Conservation (phyloP, 2,329 filamentous ascomycete species). For the Colletotrichum chlorophyti region DNA sequence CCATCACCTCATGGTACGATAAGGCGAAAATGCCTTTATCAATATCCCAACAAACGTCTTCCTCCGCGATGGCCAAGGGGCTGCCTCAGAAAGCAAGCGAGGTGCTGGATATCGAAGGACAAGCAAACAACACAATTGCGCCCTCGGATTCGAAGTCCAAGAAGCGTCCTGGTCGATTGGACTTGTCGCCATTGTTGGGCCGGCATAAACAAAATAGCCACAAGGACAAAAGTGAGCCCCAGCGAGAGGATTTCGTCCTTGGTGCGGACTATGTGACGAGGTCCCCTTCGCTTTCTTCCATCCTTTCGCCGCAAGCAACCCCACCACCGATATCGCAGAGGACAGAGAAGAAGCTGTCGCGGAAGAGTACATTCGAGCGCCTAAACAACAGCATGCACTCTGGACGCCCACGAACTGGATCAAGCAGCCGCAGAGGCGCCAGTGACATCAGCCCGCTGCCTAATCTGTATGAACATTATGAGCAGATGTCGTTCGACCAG, state of each 20-base stretch:
- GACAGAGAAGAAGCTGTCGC: slow-evolving; percentile 39
- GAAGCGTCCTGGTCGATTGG: slow-evolving; percentile 56
- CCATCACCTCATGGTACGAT: slow-evolving; percentile 64
- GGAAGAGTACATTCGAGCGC: slow-evolving; percentile 43
- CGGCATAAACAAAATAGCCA: slow-evolving; percentile 35
- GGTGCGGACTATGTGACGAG: slow-evolving; percentile 45
- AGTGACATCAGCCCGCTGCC: slow-evolving; percentile 46
- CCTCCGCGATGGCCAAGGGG: slow-evolving; percentile 64
- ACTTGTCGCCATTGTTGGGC: slow-evolving; percentile 53
- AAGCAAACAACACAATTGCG: slow-evolving; percentile 25
- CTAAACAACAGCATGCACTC: slow-evolving; percentile 10
- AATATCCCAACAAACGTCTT: slow-evolving; percentile 66
- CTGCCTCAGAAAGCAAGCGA: slow-evolving; percentile 54
- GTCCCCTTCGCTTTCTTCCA: slow-evolving; percentile 52
- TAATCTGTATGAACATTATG: slow-evolving; percentile 64
- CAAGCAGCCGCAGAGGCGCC: slow-evolving; percentile 23
- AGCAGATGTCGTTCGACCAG: slow-evolving; percentile 59
- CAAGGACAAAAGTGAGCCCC: slow-evolving; percentile 29
- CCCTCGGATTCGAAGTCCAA: slow-evolving; percentile 44
- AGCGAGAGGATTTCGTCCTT: slow-evolving; percentile 32
- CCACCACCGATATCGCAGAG: slow-evolving; percentile 36
- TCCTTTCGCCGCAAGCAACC: slow-evolving; percentile 35
- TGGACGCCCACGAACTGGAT: slow-evolving; percentile 21
- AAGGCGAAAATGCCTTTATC: slow-evolving; percentile 60
- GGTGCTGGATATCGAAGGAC: slow-evolving; percentile 54